These are phyloP conservation scores for Quercus ilex DNA, from an alignment of 306 rosid genomes.

Conservation along the genomic window DNA sequence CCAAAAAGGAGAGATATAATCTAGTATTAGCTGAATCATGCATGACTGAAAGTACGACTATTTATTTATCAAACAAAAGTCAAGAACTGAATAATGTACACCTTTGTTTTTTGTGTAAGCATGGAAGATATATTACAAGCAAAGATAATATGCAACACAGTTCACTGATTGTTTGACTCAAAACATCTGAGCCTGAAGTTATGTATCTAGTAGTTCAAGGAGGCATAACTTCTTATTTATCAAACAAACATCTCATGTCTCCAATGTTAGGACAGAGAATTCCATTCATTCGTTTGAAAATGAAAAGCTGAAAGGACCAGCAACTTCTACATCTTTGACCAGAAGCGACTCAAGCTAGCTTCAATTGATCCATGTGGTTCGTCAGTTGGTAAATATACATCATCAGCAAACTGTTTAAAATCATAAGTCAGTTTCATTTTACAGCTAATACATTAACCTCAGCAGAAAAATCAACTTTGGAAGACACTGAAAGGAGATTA, in stretches of 20 bases:
- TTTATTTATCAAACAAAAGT: background rate
- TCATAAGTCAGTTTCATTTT: background rate
- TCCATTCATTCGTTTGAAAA: background rate
- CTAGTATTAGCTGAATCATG: background rate
- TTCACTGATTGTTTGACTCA: background rate
- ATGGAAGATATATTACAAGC: background rate
- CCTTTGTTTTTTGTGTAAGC: background rate
- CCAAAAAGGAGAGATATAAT: background rate
- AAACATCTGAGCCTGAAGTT: background rate
- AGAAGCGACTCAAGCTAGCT: slow-evolving; percentile 73
- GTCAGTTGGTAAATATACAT: slow-evolving; percentile 87
- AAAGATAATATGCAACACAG: background rate
- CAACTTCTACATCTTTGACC: slow-evolving; percentile 63
- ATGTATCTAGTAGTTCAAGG: background rate
- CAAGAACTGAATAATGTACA: background rate
- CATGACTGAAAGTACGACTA: background rate
- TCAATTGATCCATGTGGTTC: slow-evolving; percentile 94
- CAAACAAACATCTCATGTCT: background rate
- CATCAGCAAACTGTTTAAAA: slow-evolving; percentile 71
- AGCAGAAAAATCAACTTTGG: background rate
- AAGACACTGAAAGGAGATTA: background rate
- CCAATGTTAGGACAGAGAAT: background rate
- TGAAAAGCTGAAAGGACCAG: background rate
- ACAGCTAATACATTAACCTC: slow-evolving; percentile 1
- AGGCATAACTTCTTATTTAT: background rate